Evolutionary conservation across 2,329 filamentous ascomycete species (phyloP), one percentile per base, ranked within the genome.

Genomic region (Neofusicoccum parvum): DNA sequence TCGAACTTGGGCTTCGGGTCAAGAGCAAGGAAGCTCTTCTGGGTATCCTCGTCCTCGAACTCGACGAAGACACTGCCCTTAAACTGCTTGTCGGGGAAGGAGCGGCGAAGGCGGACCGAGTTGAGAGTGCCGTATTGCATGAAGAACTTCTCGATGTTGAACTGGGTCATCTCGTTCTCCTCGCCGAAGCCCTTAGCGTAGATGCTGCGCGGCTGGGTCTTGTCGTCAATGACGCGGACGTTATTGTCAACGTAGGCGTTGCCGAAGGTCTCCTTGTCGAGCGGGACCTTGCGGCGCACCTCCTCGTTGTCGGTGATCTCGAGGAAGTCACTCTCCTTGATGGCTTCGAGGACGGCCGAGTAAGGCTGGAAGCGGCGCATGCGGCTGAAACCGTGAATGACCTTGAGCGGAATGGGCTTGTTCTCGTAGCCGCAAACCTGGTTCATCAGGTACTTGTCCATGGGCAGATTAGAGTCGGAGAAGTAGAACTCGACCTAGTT

Each of bases 11-110:
- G 95, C 78, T 90, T 89, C 20, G 92, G 89, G 64, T 96, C 90
- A 46, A 92, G 81, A 14, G 83, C 87, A 67, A 97, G 81, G 80
- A 99, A 99, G 66, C 88, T 88, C 77, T 93, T 85, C 72, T 92
- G 89, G 23, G 87, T 85, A 70, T 96, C 92, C 73, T 93, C 90
- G 58, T 87, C 87, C 68, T 87, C 85, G 78, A 98, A 99, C 79
- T 97, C 94, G 70, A 97, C 92, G 75, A 97, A 98, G 66, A 97
- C 92, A 70, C 92, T 97, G 71, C 94, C 93, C 86, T 99, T 99
- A 88, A 98, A 99, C 62, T 85, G 81, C 73, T 88, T 88, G 56
- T 86, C 80, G 67, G 89, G 82, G 49, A 85, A 83, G 56, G 83
- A 84, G 70, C 95, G 92, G 71, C 96, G 92, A 68, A 99, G 90